These are phyloP conservation scores for Mortierella sp. DNA, from an alignment of 371 early-diverging fungal genomes.

Conservation along the genomic window DNA sequence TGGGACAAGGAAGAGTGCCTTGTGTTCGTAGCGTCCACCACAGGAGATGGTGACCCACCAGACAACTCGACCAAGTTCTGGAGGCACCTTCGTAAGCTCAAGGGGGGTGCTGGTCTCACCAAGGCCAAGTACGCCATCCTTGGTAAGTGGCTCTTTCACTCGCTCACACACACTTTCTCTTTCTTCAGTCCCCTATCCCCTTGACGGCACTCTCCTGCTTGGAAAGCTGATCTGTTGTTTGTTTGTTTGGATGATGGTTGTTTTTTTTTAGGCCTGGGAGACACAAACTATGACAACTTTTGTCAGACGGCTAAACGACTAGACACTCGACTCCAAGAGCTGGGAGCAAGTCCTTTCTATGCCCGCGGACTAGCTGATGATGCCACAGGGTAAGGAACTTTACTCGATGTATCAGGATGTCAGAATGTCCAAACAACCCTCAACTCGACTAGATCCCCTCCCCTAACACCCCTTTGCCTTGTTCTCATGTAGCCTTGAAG, in stretches of 20 bases:
- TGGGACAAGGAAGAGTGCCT: slow-evolving; percentile 62
- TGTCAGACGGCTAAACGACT: slow-evolving; percentile 84
- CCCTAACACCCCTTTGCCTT: background rate
- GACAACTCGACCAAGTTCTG: slow-evolving; percentile 92
- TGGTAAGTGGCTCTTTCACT: too few species aligned
- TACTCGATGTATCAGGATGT: background rate
- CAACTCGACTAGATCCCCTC: too few species aligned
- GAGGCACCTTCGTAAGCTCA: slow-evolving; percentile 78
- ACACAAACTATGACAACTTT: slow-evolving; percentile 93
- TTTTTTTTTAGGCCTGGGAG: slow-evolving; percentile 76
- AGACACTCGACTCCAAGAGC: slow-evolving; percentile 76
- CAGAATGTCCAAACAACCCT: background rate
- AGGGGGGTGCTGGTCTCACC: slow-evolving; percentile 60
- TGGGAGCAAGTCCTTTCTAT: slow-evolving; percentile 81
- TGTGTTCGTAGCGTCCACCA: slow-evolving; percentile 89
- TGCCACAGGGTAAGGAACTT: slow-evolving; percentile 76
- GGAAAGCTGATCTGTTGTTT: too few species aligned
- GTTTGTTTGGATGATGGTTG: too few species aligned
- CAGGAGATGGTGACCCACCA: slow-evolving; percentile 96
- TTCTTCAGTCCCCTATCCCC: too few species aligned
- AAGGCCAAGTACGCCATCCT: slow-evolving; percentile 63
- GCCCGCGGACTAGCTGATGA: slow-evolving; percentile 89
- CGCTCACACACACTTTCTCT: too few species aligned
- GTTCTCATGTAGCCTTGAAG: slow-evolving; percentile 71
- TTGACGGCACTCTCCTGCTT: too few species aligned